Conservation (phyloP, 176 grass and related monocot species). For the Rhynchospora tenuis region DNA sequence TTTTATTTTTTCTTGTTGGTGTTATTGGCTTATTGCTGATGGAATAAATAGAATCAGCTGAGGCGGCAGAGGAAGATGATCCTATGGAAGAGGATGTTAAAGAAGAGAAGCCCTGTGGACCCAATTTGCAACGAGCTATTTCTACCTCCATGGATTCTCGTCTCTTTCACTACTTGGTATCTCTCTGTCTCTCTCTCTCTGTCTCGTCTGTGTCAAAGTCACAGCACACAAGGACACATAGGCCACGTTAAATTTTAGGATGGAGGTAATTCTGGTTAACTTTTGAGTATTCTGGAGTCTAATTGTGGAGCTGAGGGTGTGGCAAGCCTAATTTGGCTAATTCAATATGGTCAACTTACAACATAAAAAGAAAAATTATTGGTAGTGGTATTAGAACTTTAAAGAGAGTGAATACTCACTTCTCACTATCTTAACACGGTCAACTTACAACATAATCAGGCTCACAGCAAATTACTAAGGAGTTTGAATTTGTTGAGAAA, state of each 20-base stretch:
- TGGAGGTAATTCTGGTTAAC: not conserved
- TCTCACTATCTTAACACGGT: too few relatives aligned
- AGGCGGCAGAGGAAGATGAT: constrained; percentile 54
- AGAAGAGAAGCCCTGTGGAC: constrained; percentile 42
- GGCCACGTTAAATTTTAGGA: not conserved
- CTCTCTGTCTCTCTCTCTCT: constrained; percentile 10
- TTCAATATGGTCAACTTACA: too few relatives aligned
- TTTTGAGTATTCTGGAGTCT: not conserved
- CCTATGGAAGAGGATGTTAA: constrained; percentile 44
- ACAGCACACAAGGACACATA: not conserved
- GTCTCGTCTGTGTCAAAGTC: not conserved
- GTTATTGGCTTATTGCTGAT: not conserved
- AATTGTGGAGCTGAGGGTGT: not conserved
- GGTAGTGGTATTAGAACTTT: too few relatives aligned
- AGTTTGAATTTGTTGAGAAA: too few relatives aligned
- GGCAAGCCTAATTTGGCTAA: not conserved
- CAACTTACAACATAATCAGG: not conserved
- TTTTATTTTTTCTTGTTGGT: constrained; percentile 8
- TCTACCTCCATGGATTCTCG: constrained; percentile 74
- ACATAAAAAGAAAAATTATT: too few relatives aligned
- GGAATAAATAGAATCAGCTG: constrained; percentile 5
- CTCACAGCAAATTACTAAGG: not conserved
- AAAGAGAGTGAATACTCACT: too few relatives aligned
- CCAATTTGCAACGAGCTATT: constrained; percentile 75
- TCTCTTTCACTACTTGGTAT: constrained; percentile 77